Conservation (phyloP, 495 filamentous ascomycete species). For the Staphylotrichum longicolle region DNA sequence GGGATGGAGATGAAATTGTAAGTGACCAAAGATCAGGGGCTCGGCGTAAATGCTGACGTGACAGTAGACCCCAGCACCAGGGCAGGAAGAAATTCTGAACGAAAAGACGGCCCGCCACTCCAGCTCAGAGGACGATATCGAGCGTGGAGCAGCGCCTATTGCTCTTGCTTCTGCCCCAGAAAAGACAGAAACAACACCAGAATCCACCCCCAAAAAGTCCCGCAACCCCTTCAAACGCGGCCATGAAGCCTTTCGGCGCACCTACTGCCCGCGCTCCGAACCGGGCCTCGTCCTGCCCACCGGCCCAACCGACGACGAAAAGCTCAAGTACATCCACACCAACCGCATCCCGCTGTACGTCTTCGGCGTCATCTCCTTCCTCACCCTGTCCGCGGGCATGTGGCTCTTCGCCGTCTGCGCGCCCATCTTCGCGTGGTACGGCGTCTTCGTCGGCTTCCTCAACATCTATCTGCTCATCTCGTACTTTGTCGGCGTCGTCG, state of each 20-base stretch:
- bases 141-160: conserved; percentile 9
- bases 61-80: conserved; percentile 20
- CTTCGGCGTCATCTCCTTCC: conserved; percentile 34
- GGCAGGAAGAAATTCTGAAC: conserved; percentile 21
- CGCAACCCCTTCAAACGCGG: conserved; percentile 21
- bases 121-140: conserved; percentile 19
- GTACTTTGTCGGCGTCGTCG: conserved; percentile 35
- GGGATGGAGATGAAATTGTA: conserved; percentile 6
- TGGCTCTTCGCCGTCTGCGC: conserved; percentile 34
- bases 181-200: conserved; percentile 14
- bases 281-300: conserved; percentile 32
- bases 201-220: conserved; percentile 9
- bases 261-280: conserved; percentile 34
- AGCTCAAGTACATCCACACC: conserved; percentile 31
- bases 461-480: conserved; percentile 39
- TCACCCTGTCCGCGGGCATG: conserved; percentile 37
- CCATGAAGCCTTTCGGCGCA: conserved; percentile 27
- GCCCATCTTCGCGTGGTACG: conserved; percentile 37
- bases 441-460: conserved; percentile 37
- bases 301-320: conserved; percentile 33
- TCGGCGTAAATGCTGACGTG: not conserved
- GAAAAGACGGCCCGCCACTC: conserved; percentile 20
- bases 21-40: not conserved
- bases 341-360: conserved; percentile 37
- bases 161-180: conserved; percentile 10